Evolutionary conservation across 2,329 filamentous ascomycete genomes (phyloP), one percentile per base, ranked within the genome.

Genomic region (Pseudocercospora crystallina): DNA sequence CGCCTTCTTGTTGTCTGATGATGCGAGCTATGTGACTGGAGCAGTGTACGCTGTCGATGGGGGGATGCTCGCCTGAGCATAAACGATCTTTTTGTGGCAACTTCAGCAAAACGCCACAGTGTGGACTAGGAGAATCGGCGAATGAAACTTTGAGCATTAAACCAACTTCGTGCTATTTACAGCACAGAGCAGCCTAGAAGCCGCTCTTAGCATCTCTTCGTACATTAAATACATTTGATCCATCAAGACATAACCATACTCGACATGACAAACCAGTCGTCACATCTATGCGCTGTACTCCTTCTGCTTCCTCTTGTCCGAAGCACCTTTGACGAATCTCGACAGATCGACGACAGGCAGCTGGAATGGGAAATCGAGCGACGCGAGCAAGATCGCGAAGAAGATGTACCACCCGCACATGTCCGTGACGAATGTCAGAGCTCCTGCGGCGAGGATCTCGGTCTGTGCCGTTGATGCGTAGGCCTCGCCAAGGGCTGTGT

Each of bases 381-480:
- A 70, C 0, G 76, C 78, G 31, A 81, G 67, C 67, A 82, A 70
- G 49, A 81, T 80, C 8, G 76, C 78, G 31, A 75, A 65, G 56
- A 81, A 75, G 20, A 82, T 76, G 63, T 77, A 82, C 71, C 78
- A 81, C 0, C 78, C 78, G 5, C 69, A 62, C 9, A 77, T 51
- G 47, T 71, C 73, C 0, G 75, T 73, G 26, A 78, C 68, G 43
- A 82, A 81, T 0, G 73, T 65, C 15, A 71, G 69, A 2, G 76
- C 79, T 1, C 79, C 79, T 5, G 68, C 76, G 0, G 73, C 73
- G 14, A 59, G 53, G 14, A 72, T 31, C 60, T 31, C 59, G 61
- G 1, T 43, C 14, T 14, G 38, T 7, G 39, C 45, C 12, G 42
- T 53, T 0, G 61, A 57, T 0, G 63, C 71, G 1, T 58, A 44